A percentile compares a stretch with the other conserved stretches of the same genome.
Evolutionary conservation across 1,139 yeast genomes (phyloP).

Genomic region (Yamadazyma diospyri): DNA sequence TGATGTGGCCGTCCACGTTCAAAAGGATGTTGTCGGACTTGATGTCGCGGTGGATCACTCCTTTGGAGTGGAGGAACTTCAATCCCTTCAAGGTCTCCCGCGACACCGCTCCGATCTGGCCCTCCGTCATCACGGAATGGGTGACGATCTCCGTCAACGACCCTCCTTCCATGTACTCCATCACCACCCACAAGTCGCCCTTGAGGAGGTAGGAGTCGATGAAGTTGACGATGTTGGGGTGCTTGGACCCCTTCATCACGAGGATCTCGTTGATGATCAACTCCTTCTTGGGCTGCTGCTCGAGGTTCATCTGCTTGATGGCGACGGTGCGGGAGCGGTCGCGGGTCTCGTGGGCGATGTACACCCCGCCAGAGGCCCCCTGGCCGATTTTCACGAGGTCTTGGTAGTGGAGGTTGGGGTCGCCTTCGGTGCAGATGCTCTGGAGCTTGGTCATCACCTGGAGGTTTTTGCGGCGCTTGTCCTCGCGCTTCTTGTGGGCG

Average conservation of each 20-base stretch:
- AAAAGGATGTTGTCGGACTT: slow-evolving; percentile 89
- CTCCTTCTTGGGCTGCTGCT: slow-evolving; percentile 93
- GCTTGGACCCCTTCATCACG: slow-evolving; percentile 91
- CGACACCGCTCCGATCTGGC: slow-evolving; percentile 96
- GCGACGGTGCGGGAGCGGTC: slow-evolving; percentile 71
- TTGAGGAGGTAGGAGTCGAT: slow-evolving; percentile 76
- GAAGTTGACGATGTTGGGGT: slow-evolving; percentile 88
- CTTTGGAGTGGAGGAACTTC: slow-evolving; percentile 84
- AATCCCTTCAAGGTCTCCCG: slow-evolving; percentile 86
- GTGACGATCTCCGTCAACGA: slow-evolving; percentile 93
- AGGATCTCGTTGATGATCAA: slow-evolving; percentile 88
- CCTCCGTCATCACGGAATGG: slow-evolving; percentile 91
- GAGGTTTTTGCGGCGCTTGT: slow-evolving; percentile 62
- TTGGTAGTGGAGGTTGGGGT: slow-evolving; percentile 73
- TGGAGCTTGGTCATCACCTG: slow-evolving; percentile 68
- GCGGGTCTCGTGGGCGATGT: slow-evolving; percentile 70
- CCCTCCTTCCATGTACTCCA: slow-evolving; percentile 99
- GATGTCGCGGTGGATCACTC: slow-evolving; percentile 94
- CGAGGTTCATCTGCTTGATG: slow-evolving; percentile 90
- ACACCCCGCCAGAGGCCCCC: slow-evolving; percentile 98
- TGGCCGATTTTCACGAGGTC: slow-evolving; percentile 86
- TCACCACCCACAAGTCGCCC: slow-evolving; percentile 87
- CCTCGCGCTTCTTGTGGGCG: slow-evolving; percentile 72
- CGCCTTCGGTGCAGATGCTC: slow-evolving; percentile 80
- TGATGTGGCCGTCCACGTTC: slow-evolving; percentile 81